A percentile compares a stretch with the other conserved stretches of the same genome.
phyloP scores from a whole-genome alignment of 108 stramenopile genomes.

The Tribonema minus region DNA sequence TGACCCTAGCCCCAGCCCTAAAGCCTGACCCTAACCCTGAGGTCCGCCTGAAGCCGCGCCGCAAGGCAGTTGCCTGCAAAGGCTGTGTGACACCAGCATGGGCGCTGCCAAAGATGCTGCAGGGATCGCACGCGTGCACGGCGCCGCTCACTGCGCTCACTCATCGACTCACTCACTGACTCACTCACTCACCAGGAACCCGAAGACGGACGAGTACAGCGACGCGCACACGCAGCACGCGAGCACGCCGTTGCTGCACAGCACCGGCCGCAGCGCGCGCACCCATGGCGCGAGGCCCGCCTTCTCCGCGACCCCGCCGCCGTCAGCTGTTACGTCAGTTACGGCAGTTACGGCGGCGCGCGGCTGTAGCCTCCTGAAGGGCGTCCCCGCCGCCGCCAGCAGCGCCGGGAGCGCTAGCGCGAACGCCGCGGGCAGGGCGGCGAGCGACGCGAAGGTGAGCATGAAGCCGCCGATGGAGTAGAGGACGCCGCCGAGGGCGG shows the following conservation, averaged over 20 bases:
- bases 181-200: too few species aligned
- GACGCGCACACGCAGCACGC: background rate
- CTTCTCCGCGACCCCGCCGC: background rate
- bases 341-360: too few species aligned
- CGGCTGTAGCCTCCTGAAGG: background rate
- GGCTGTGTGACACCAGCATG: too few species aligned
- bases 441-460: background rate
- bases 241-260: background rate
- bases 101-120: too few species aligned
- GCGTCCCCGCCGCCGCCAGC: background rate
- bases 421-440: background rate
- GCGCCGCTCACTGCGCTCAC: too few species aligned
- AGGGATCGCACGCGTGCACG: too few species aligned
- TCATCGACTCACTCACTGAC: too few species aligned
- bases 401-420: background rate
- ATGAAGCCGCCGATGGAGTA: background rate
- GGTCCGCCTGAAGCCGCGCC: too few species aligned
- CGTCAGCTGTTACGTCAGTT: background rate
- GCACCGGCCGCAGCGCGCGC: background rate
- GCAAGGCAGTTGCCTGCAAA: too few species aligned
- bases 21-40: too few species aligned
- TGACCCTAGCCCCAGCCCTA: too few species aligned
- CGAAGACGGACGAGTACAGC: background rate
- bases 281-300: background rate
- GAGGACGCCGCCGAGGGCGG: background rate